Conservation (phyloP, 2,329 filamentous ascomycete genomes). For the Colletotrichum abscissum region DNA sequence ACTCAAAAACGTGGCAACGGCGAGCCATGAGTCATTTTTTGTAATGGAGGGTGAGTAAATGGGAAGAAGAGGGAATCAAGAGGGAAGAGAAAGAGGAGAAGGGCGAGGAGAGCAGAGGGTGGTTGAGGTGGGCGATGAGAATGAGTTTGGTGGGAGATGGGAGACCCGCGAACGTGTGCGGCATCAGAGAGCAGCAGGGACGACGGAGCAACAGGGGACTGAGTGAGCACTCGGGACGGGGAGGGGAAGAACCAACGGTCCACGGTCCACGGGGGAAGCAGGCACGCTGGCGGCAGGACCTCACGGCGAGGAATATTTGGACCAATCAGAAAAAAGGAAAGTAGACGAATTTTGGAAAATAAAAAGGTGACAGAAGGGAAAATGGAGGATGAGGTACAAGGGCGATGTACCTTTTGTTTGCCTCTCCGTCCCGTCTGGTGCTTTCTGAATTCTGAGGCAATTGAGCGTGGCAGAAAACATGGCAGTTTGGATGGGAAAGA, state of each 20-base stretch:
- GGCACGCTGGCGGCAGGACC: neutral
- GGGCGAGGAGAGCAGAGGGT: constrained; percentile 20
- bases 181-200: constrained; percentile 25
- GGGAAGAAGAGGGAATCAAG: constrained; percentile 13
- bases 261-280: neutral
- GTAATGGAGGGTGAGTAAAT: constrained; percentile 34
- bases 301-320: neutral
- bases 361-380: constrained; percentile 20
- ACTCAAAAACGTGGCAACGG: constrained; percentile 12
- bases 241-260: neutral
- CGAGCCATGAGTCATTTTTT: constrained; percentile 19
- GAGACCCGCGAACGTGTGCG: constrained; percentile 12
- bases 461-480: constrained; percentile 8
- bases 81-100: constrained; percentile 24
- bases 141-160: constrained; percentile 34
- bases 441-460: neutral
- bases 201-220: neutral
- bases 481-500: constrained; percentile 21
- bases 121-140: constrained; percentile 38
- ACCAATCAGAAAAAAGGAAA: constrained; percentile 36
- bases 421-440: neutral
- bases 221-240: neutral
- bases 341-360: constrained; percentile 4
- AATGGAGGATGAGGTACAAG: constrained; percentile 27
- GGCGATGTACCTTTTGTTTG: constrained; percentile 23